Evolutionary conservation across 768 basidiomycete genomes (phyloP).

Genomic region (Leccinum fibrillosum): DNA sequence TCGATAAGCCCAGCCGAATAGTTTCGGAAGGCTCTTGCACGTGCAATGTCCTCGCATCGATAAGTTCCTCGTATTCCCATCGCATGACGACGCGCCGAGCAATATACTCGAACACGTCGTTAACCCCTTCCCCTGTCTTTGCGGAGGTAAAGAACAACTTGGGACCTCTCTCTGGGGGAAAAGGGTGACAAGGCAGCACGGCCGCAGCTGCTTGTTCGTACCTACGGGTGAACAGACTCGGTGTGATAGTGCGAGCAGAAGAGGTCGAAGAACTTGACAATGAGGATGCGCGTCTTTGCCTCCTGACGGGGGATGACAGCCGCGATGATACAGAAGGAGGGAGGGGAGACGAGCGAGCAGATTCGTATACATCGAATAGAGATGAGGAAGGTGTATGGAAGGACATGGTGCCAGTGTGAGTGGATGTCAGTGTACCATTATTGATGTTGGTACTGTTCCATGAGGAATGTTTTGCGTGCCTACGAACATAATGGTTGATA

Average conservation of each 20-base stretch:
- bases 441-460: constrained; percentile 40
- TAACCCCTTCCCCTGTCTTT: constrained; percentile 71
- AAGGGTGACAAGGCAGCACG: constrained; percentile 11
- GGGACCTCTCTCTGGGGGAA: constrained; percentile 48
- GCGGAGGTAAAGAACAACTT: constrained; percentile 75
- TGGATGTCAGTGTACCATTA: constrained; percentile 54
- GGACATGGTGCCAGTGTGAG: constrained; percentile 54
- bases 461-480: constrained; percentile 43
- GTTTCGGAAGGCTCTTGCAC: constrained; percentile 38
- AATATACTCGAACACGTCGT: constrained; percentile 75
- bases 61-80: constrained; percentile 66
- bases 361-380: constrained; percentile 59
- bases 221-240: constrained; percentile 47
- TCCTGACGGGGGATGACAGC: constrained; percentile 27
- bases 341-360: constrained; percentile 59
- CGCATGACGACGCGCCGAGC: constrained; percentile 55
- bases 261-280: constrained; percentile 28
- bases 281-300: constrained; percentile 39
- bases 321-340: constrained; percentile 31
- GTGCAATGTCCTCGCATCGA: constrained; percentile 44
- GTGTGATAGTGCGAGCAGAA: constrained; percentile 56
- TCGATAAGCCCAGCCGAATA: constrained; percentile 32
- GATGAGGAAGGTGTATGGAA: constrained; percentile 83
- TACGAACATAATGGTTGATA: constrained; percentile 25
- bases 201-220: constrained; percentile 16